These are phyloP conservation scores for Xylaria curta DNA, from an alignment of 495 filamentous ascomycete species.

Conservation along the genomic window DNA sequence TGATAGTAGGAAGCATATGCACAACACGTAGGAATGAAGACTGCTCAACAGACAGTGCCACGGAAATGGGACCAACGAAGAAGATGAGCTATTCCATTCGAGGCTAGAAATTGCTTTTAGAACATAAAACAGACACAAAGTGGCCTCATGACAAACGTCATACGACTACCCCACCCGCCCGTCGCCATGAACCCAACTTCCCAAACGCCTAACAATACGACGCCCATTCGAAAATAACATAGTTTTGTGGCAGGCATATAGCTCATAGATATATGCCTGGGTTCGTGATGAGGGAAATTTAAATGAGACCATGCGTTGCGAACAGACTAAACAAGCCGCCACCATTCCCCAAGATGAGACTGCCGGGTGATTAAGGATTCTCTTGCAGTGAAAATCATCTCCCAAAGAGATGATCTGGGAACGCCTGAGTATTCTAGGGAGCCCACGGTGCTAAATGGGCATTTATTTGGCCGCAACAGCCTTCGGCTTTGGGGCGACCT, in stretches of 20 bases:
- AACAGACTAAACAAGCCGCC: constrained; percentile 17
- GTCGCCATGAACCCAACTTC: constrained; percentile 8
- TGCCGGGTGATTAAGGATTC: not conserved
- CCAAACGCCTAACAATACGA: constrained; percentile 27
- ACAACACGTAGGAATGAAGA: not conserved
- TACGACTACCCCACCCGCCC: constrained; percentile 16
- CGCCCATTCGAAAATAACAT: not conserved
- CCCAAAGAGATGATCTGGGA: not conserved
- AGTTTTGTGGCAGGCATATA: not conserved
- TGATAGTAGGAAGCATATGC: not conserved
- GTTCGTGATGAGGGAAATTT: not conserved
- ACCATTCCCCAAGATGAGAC: not conserved
- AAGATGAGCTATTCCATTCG: not conserved
- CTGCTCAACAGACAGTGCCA: not conserved
- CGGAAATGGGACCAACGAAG: not conserved
- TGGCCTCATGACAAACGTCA: constrained; percentile 20
- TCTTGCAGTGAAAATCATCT: not conserved
- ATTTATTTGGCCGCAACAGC: constrained; percentile 14
- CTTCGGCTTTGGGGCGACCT: constrained; percentile 46
- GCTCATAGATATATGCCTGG: not conserved
- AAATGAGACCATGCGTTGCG: constrained; percentile 14
- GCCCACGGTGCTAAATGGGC: not conserved
- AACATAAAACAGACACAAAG: constrained; percentile 6
- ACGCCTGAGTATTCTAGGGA: not conserved
- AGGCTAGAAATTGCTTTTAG: not conserved